phyloP scores from a whole-genome alignment of 2,329 filamentous ascomycete species.

The Gaeumannomyces tritici region DNA sequence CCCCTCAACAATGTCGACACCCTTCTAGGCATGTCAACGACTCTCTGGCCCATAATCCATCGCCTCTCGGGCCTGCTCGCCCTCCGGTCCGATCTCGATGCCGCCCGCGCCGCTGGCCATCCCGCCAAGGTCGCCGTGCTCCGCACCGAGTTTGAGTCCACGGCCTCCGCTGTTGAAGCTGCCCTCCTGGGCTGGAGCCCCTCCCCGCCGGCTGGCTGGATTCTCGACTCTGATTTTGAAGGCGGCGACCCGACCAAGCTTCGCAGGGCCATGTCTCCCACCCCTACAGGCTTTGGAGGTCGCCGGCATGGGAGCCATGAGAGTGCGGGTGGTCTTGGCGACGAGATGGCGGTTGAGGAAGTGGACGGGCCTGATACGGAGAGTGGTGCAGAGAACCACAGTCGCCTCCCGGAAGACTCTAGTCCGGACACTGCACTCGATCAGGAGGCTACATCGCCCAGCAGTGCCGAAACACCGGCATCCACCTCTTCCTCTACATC shows the following conservation, averaged over 20 bases:
- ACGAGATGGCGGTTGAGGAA: not conserved
- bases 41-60: slow-evolving; percentile 55
- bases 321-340: not conserved
- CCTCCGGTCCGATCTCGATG: slow-evolving; percentile 41
- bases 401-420: not conserved
- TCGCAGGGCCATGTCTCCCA: slow-evolving; percentile 7
- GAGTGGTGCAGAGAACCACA: not conserved
- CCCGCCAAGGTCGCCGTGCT: slow-evolving; percentile 33
- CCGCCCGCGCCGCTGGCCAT: slow-evolving; percentile 29
- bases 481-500: not conserved
- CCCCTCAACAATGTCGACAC: slow-evolving; percentile 45
- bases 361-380: not conserved
- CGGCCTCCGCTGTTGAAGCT: slow-evolving; percentile 43
- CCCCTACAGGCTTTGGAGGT: not conserved
- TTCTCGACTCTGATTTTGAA: slow-evolving; percentile 11
- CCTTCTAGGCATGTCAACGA: slow-evolving; percentile 51
- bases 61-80: slow-evolving; percentile 45
- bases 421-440: not conserved
- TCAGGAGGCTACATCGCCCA: not conserved
- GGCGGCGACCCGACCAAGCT: slow-evolving; percentile 8
- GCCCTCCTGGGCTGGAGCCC: slow-evolving; percentile 48
- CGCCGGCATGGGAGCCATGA: not conserved
- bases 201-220: slow-evolving; percentile 30
- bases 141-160: slow-evolving; percentile 38
- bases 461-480: slow-evolving; percentile 3